These are phyloP conservation scores for Scorias spongiosa DNA, from an alignment of 2,329 filamentous ascomycete species.

Conservation along the genomic window DNA sequence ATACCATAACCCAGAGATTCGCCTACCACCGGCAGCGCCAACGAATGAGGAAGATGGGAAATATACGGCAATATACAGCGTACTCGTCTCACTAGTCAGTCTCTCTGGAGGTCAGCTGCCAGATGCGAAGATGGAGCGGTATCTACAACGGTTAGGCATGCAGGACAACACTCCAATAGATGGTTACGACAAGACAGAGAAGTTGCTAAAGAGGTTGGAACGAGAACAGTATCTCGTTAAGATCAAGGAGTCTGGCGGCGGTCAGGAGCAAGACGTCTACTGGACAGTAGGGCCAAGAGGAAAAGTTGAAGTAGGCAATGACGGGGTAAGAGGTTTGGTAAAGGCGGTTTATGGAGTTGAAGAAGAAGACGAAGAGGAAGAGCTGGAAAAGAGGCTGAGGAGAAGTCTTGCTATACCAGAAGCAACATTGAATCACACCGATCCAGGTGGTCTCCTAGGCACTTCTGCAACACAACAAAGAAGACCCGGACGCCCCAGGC, in stretches of 20 bases:
- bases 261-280: slow-evolving; percentile 61
- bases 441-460: not conserved
- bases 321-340: slow-evolving; percentile 58
- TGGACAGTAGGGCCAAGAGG: slow-evolving; percentile 77
- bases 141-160: slow-evolving; percentile 59
- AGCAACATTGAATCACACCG: not conserved
- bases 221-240: slow-evolving; percentile 73
- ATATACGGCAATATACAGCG: slow-evolving; percentile 68
- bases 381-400: slow-evolving; percentile 19
- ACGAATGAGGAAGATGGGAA: slow-evolving; percentile 55
- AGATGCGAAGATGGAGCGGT: slow-evolving; percentile 64
- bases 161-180: slow-evolving; percentile 50
- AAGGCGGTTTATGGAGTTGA: slow-evolving; percentile 35
- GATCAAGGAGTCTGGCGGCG: slow-evolving; percentile 47
- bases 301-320: slow-evolving; percentile 68
- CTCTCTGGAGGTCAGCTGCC: slow-evolving; percentile 56
- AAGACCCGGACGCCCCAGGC: slow-evolving; percentile 6
- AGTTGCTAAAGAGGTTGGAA: slow-evolving; percentile 57
- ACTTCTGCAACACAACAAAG: slow-evolving; percentile 3
- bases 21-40: slow-evolving; percentile 52
- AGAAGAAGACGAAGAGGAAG: slow-evolving; percentile 13
- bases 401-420: slow-evolving; percentile 18
- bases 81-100: slow-evolving; percentile 62
- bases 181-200: slow-evolving; percentile 45
- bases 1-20: slow-evolving; percentile 50